Conservation (phyloP, 176 grass and related monocot species). For the Phyllostachys edulis region DNA sequence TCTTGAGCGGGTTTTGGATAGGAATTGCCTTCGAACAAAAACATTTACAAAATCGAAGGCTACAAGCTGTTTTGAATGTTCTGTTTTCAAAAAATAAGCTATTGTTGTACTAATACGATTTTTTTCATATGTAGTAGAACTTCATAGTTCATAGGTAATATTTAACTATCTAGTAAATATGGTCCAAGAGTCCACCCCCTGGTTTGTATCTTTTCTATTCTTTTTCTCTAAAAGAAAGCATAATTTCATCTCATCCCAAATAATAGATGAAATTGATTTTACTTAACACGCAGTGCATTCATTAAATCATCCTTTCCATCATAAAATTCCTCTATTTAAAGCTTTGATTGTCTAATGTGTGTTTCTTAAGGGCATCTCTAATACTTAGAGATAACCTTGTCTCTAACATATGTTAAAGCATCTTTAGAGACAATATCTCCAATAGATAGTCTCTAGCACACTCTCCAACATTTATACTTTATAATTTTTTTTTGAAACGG, state of each 20-base stretch:
- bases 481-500: too few relatives aligned
- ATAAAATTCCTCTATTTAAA: not conserved
- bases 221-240: not conserved
- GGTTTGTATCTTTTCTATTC: not conserved
- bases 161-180: not conserved
- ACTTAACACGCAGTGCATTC: not conserved
- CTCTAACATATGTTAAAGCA: too few relatives aligned
- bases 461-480: too few relatives aligned
- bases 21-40: not conserved
- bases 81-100: not conserved
- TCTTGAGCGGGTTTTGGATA: not conserved
- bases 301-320: not conserved
- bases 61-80: not conserved
- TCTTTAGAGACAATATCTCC: too few relatives aligned
- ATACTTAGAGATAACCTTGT: too few relatives aligned
- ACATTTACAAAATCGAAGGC: conserved; percentile 6
- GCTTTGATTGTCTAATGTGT: not conserved
- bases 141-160: not conserved
- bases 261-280: not conserved
- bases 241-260: not conserved
- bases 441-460: too few relatives aligned
- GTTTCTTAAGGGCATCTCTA: too few relatives aligned
- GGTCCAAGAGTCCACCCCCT: not conserved
- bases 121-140: not conserved
- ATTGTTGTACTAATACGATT: not conserved